phyloP scores from a whole-genome alignment of 441 rosid genomes.

The Gossypium gossypioides region DNA sequence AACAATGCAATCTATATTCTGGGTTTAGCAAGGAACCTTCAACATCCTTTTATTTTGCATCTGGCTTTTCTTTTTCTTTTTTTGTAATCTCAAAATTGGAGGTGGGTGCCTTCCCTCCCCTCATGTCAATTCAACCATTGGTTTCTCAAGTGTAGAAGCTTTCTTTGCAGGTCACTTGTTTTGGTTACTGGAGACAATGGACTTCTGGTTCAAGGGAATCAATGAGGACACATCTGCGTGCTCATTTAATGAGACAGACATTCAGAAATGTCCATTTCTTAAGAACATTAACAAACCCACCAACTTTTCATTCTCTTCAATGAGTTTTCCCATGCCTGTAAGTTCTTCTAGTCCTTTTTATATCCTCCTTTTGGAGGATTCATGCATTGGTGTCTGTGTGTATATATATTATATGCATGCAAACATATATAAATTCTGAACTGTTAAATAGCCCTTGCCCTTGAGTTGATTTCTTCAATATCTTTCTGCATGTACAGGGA shows the following conservation, averaged over 20 bases:
- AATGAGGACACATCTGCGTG: constrained; percentile 35
- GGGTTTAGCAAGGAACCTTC: background rate
- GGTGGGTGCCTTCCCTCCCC: background rate
- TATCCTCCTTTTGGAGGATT: background rate
- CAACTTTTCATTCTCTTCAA: constrained; percentile 48
- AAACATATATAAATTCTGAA: background rate
- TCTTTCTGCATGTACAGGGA: constrained; percentile 30
- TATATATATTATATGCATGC: too few species aligned
- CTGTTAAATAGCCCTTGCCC: background rate
- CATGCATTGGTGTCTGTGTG: background rate
- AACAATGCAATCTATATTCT: background rate
- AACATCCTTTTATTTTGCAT: background rate
- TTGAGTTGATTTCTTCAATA: background rate
- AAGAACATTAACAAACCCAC: constrained; percentile 74
- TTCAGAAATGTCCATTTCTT: constrained; percentile 67
- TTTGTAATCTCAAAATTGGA: background rate
- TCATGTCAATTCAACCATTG: background rate
- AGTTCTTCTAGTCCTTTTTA: background rate
- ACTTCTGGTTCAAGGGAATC: constrained; percentile 27
- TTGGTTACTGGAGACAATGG: constrained; percentile 25
- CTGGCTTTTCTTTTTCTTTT: background rate
- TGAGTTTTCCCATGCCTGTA: constrained; percentile 43
- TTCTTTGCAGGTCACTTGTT: constrained; percentile 9
- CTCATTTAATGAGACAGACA: constrained; percentile 36
- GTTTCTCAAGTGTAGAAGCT: background rate